phyloP scores from a whole-genome alignment of 225 moss, liverwort and hornwort genomes.

The Pleurozium schreberi region DNA sequence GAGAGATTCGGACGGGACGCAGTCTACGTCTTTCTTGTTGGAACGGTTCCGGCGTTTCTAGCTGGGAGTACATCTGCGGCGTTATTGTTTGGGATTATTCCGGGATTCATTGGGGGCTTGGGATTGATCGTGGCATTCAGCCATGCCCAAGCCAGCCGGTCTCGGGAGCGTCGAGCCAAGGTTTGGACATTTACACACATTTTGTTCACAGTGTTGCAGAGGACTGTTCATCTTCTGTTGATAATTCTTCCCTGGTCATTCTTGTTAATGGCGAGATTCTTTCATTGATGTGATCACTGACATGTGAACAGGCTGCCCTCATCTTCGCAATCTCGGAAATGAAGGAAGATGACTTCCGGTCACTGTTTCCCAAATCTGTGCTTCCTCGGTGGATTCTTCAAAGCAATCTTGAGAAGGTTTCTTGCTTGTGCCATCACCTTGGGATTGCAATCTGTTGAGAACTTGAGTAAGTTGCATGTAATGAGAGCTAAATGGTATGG shows the following conservation, averaged over 20 bases:
- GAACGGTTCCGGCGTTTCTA: conserved; percentile 29
- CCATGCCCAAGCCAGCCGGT: conserved; percentile 25
- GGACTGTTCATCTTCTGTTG: neutral
- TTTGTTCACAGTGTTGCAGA: neutral
- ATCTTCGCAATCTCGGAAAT: conserved; percentile 31
- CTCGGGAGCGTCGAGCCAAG: conserved; percentile 35
- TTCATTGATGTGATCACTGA: neutral
- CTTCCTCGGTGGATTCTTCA: conserved; percentile 26
- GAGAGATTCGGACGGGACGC: conserved; percentile 32
- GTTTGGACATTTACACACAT: neutral
- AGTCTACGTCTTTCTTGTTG: conserved; percentile 20
- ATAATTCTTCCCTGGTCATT: neutral
- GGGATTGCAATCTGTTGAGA: neutral
- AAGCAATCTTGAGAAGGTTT: conserved; percentile 31
- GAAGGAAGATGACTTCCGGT: conserved; percentile 29
- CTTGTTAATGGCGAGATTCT: neutral
- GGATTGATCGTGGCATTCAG: conserved; percentile 35
- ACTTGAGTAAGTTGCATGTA: neutral
- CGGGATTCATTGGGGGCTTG: conserved; percentile 37
- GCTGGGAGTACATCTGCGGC: conserved; percentile 31
- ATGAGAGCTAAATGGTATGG: neutral
- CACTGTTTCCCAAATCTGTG: conserved; percentile 21
- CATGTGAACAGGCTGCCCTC: conserved; percentile 26
- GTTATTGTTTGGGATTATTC: conserved; percentile 15
- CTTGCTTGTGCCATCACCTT: neutral